Conservation (phyloP, 305 asterid genomes). For the Fraxinus sp. region DNA sequence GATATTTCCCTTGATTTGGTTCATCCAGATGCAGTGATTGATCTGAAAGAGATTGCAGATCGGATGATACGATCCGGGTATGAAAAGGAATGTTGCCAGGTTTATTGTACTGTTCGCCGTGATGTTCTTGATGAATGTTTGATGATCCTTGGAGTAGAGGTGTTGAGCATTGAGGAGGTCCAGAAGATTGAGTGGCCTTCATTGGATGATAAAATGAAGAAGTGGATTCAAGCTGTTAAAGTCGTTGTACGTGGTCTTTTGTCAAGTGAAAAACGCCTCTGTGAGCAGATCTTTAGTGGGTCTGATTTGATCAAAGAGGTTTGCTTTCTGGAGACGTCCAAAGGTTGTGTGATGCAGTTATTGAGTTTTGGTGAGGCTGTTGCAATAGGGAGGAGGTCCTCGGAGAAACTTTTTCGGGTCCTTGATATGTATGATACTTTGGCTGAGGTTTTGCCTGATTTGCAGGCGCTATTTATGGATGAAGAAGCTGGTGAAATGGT, state of each 20-base stretch:
- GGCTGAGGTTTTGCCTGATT: constrained; percentile 56
- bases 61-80: constrained; percentile 87
- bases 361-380: constrained; percentile 97
- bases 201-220: constrained; percentile 85
- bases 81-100: constrained; percentile 94
- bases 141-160: constrained; percentile 75
- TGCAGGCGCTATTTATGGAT: constrained; percentile 59
- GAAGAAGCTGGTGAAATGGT: constrained; percentile 81
- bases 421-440: constrained; percentile 91
- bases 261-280: constrained; percentile 65
- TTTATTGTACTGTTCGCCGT: constrained; percentile 73
- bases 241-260: constrained; percentile 64
- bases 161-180: constrained; percentile 90
- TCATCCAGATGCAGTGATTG: constrained; percentile 57
- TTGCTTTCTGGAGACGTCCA: constrained; percentile 81
- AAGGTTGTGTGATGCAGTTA: constrained; percentile 90
- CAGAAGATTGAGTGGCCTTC: constrained; percentile 76
- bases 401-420: constrained; percentile 78
- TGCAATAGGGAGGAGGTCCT: constrained; percentile 75
- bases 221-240: constrained; percentile 82
- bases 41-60: constrained; percentile 75
- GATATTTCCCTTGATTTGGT: constrained; percentile 71
- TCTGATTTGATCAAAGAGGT: constrained; percentile 76
- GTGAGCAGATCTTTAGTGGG: constrained; percentile 68
- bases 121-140: constrained; percentile 82